Percentiles rank a stretch among this genome's conserved stretches.
Conservation (phyloP, 306 rosid genomes). For the Cicer judaicum region DNA sequence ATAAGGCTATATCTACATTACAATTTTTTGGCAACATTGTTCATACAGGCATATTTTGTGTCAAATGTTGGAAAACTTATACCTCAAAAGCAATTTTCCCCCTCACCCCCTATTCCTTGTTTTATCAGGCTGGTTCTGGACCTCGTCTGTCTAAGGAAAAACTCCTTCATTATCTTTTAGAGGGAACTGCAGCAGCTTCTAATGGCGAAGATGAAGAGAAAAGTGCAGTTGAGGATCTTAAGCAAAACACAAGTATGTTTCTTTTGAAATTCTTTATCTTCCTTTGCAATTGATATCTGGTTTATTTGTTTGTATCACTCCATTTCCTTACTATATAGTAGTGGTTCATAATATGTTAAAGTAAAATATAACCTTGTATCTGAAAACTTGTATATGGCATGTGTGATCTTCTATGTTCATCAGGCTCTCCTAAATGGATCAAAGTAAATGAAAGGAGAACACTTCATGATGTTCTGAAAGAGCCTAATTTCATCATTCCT, state of each 20-base stretch:
- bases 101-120: slow-evolving; percentile 33
- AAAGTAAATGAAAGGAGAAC: slow-evolving; percentile 73
- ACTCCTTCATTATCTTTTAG: slow-evolving; percentile 63
- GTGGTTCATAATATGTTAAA: slow-evolving; percentile 30
- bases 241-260: slow-evolving; percentile 53
- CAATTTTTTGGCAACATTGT: background rate
- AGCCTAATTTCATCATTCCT: slow-evolving; percentile 64
- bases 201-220: slow-evolving; percentile 55
- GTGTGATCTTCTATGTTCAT: slow-evolving; percentile 34
- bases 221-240: slow-evolving; percentile 51
- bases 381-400: slow-evolving; percentile 11
- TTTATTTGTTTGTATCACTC: slow-evolving; percentile 28
- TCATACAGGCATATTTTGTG: slow-evolving; percentile 23
- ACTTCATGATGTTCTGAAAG: slow-evolving; percentile 67
- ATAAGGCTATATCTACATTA: background rate
- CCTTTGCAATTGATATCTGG: slow-evolving; percentile 20
- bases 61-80: slow-evolving; percentile 26
- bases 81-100: background rate
- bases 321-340: slow-evolving; percentile 6
- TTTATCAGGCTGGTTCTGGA: slow-evolving; percentile 68
- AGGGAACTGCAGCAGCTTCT: slow-evolving; percentile 82
- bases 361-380: background rate
- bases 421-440: slow-evolving; percentile 74
- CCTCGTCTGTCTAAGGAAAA: slow-evolving; percentile 63
- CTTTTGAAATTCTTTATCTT: slow-evolving; percentile 22